Conservation (phyloP, 2,329 filamentous ascomycete genomes). For the Arachnomyces sp. region DNA sequence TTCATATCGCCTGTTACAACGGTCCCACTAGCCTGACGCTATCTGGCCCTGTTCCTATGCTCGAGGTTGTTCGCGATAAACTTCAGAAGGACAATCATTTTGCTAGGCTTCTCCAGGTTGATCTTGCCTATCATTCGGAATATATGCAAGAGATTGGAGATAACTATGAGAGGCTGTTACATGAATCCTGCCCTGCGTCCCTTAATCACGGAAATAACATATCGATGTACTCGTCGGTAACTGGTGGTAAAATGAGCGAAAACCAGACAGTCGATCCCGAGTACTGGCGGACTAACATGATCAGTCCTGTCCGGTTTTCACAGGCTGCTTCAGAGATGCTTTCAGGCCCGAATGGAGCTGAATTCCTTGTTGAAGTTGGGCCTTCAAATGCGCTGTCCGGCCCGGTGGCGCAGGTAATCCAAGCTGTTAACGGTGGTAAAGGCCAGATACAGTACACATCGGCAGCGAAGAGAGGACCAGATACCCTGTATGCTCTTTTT, state of each 20-base stretch:
- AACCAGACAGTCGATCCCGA: not conserved
- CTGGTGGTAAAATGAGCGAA: not conserved
- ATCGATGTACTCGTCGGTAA: not conserved
- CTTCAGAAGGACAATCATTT: conserved; percentile 7
- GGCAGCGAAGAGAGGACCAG: conserved; percentile 1
- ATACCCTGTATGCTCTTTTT: conserved; percentile 5
- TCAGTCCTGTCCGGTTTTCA: conserved; percentile 3
- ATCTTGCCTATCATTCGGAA: conserved; percentile 6
- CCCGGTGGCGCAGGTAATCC: conserved; percentile 10
- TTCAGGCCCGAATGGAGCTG: not conserved
- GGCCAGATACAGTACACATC: not conserved
- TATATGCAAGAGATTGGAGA: conserved; percentile 4
- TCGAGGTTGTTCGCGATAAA: not conserved
- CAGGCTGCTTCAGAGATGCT: not conserved
- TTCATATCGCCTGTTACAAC: conserved; percentile 5
- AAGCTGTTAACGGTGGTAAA: not conserved
- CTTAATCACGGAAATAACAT: not conserved
- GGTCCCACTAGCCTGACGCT: conserved; percentile 4
- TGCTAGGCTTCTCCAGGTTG: conserved; percentile 1
- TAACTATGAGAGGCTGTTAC: conserved; percentile 2
- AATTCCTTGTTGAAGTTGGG: conserved; percentile 16
- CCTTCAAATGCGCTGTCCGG: conserved; percentile 14
- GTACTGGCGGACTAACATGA: conserved; percentile 5
- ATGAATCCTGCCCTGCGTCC: too few species aligned
- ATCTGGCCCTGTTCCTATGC: conserved; percentile 2